Base-by-base conservation (phyloP, 345 rosid genomes). In the Diplotaxis tenuifolia region DNA sequence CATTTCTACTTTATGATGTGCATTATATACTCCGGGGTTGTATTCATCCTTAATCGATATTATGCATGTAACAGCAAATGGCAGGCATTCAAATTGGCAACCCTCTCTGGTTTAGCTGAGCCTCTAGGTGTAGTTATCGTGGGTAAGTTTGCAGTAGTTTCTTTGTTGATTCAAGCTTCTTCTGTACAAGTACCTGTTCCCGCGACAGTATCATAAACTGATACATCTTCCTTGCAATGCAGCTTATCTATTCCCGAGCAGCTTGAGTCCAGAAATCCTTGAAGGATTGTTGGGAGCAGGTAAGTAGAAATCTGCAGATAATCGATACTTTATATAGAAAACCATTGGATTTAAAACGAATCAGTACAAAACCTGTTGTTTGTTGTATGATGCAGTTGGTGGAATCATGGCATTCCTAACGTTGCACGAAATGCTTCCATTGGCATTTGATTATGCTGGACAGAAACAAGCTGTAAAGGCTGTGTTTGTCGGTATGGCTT, bases 371-470 rank as follows among this genome's bases (percentile, higher is more conserved):
- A 25, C 11, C 22, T 57, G 47, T 38, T 73, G 55, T 60, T 68
- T 67, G 20, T 66, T 67, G 15, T 25, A 58, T 67, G 42, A 60
- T 77, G 67, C 89, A 95, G 99, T 95, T 79, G 97, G 99, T 73
- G 99, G 99, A 69, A 96, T 95, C 68, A 95, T 95, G 99, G 97
- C 99, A 28, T 95, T 95, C 83, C 86, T 95, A 20, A 95, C 99
- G 20, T 84, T 95, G 76, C 99, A 95, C 53, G 99, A 92, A 75
- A 92, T 95, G 99, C 88, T 95, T 64, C 99, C 99, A 4, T 83
- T 95, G 83, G 97, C 99, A 67, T 92, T 95, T 79, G 96, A 95
- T 81, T 95, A 95, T 83, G 97, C 97, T 15, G 99, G 97, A 29
- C 99, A 85, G 85, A 95, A 95, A 73, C 99, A 90, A 80, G 97